Conservation (phyloP, 495 filamentous ascomycete species). For the Hyaloscypha finlandica region DNA sequence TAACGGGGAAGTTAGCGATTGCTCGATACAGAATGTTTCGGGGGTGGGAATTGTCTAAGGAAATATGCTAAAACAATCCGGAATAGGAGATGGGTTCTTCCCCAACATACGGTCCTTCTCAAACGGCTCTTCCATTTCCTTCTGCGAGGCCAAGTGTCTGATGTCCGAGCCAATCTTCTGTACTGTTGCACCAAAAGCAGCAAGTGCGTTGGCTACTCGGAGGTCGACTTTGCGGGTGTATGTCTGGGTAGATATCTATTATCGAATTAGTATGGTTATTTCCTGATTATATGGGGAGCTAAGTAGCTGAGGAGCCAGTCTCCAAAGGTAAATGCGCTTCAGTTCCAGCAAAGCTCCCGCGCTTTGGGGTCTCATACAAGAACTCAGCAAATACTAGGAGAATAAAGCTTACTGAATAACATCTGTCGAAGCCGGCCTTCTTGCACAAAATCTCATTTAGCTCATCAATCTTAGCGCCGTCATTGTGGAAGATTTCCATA, state of each 20-base stretch:
- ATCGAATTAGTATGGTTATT: background rate
- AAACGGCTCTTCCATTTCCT: conserved; percentile 92
- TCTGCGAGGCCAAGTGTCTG: conserved; percentile 69
- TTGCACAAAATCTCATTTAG: conserved; percentile 77
- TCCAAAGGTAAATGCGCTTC: too few relatives aligned
- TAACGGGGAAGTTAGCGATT: too few relatives aligned
- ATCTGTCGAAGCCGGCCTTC: conserved; percentile 79
- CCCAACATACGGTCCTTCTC: conserved; percentile 58
- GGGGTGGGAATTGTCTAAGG: too few relatives aligned
- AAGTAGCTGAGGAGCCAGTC: too few relatives aligned
- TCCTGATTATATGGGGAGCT: too few relatives aligned
- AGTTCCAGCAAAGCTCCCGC: too few relatives aligned
- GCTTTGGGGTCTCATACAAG: too few relatives aligned
- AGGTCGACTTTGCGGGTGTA: conserved; percentile 86
- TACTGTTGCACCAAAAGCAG: conserved; percentile 79
- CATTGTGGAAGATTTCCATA: conserved; percentile 72
- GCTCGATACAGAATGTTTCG: too few relatives aligned
- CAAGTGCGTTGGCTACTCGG: conserved; percentile 75
- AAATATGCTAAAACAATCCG: too few relatives aligned
- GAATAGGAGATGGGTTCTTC: too few relatives aligned
- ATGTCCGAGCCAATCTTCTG: conserved; percentile 76
- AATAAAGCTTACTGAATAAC: conserved; percentile 44
- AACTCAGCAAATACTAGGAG: too few relatives aligned
- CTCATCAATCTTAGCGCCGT: conserved; percentile 75
- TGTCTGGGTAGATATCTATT: background rate